Conservation (phyloP, 495 filamentous ascomycete species). For the Penicillium riverlandense region DNA sequence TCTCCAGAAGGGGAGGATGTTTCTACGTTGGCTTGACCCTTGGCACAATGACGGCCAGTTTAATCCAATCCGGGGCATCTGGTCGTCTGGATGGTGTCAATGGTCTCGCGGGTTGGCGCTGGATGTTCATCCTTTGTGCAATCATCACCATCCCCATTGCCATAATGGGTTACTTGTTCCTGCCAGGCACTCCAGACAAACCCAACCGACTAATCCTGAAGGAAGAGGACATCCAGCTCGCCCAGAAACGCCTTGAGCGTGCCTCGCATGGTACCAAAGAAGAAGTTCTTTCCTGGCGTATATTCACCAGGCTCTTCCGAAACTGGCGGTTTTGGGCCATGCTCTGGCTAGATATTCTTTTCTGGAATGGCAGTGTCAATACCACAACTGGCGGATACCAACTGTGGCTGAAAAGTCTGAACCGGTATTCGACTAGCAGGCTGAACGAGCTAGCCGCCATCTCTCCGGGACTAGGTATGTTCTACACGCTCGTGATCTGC, state of each 20-base stretch:
- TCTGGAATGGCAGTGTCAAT: slow-evolving; percentile 38
- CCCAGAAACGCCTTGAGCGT: slow-evolving; percentile 19
- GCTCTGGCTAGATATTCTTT: slow-evolving; percentile 38
- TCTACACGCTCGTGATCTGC: slow-evolving; percentile 38
- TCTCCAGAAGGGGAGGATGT: slow-evolving; percentile 36
- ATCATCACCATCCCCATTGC: slow-evolving; percentile 44
- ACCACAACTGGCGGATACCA: slow-evolving; percentile 26
- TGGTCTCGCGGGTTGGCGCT: slow-evolving; percentile 45
- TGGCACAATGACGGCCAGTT: slow-evolving; percentile 41
- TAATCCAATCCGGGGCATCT: slow-evolving; percentile 42
- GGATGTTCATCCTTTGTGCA: slow-evolving; percentile 48
- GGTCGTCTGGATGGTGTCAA: slow-evolving; percentile 34
- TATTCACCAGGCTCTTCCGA: slow-evolving; percentile 18
- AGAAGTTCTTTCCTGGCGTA: slow-evolving; percentile 22
- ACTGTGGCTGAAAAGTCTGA: slow-evolving; percentile 38
- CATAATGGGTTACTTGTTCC: slow-evolving; percentile 33
- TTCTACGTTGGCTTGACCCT: slow-evolving; percentile 45
- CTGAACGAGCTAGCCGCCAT: slow-evolving; percentile 39
- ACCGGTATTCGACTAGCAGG: slow-evolving; percentile 30
- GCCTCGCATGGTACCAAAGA: slow-evolving; percentile 13
- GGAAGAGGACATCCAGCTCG: slow-evolving; percentile 28
- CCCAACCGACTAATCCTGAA: slow-evolving; percentile 34
- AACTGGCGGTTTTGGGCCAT: slow-evolving; percentile 34
- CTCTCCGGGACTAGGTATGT: slow-evolving; percentile 35
- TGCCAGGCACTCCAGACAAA: slow-evolving; percentile 34